Percentiles rank a stretch among this genome's conserved stretches.
These are phyloP conservation scores for Tephrocybe sp. DNA, from an alignment of 768 basidiomycete species.

Conservation along the genomic window DNA sequence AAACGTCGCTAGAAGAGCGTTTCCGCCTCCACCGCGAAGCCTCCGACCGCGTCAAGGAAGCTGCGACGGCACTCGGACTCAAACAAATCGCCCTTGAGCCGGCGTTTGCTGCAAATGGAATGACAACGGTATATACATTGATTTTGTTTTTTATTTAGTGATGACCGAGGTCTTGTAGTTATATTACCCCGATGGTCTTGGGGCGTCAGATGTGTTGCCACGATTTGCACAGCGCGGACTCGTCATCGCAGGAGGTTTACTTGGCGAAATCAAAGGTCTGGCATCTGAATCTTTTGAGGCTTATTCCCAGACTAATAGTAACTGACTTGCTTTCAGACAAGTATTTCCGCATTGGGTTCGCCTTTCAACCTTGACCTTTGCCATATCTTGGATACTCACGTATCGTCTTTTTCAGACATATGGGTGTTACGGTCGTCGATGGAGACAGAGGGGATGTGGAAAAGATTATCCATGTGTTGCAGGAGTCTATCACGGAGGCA, in stretches of 20 bases:
- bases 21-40: slow-evolving; percentile 73
- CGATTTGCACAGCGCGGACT: slow-evolving; percentile 68
- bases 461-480: slow-evolving; percentile 62
- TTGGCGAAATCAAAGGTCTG: slow-evolving; percentile 78
- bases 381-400: not conserved
- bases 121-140: slow-evolving; percentile 70
- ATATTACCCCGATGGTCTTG: slow-evolving; percentile 83
- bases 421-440: slow-evolving; percentile 86
- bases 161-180: slow-evolving; percentile 35
- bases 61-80: slow-evolving; percentile 65
- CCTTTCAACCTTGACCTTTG: slow-evolving; percentile 13
- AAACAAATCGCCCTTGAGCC: slow-evolving; percentile 64
- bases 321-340: slow-evolving; percentile 45
- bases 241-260: slow-evolving; percentile 86
- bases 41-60: slow-evolving; percentile 65
- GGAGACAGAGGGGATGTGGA: slow-evolving; percentile 70
- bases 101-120: slow-evolving; percentile 81
- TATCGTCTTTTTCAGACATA: slow-evolving; percentile 54
- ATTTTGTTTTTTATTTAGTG: not conserved
- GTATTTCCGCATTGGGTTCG: slow-evolving; percentile 88
- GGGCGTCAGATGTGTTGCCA: slow-evolving; percentile 73
- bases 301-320: not conserved
- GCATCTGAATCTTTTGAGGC: slow-evolving; percentile 1
- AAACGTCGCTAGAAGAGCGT: slow-evolving; percentile 71
- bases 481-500: slow-evolving; percentile 49